Evolutionary conservation across 176 grass and related monocot genomes (phyloP).

Genomic region (Avena eriantha): DNA sequence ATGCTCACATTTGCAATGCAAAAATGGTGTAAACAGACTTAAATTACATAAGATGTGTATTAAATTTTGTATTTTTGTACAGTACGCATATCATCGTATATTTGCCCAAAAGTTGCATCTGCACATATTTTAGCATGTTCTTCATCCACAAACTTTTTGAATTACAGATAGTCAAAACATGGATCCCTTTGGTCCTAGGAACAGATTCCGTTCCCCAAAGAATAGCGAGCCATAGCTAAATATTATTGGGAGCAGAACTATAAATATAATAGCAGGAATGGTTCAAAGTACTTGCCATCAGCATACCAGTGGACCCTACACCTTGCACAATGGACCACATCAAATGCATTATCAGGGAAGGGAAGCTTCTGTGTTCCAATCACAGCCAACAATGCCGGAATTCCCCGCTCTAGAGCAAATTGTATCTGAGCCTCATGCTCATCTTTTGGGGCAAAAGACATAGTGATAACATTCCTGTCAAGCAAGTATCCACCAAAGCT

Average conservation of each 20-base stretch:
- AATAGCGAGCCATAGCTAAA: neutral
- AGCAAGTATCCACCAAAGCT: constrained; percentile 94
- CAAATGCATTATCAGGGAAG: constrained; percentile 90
- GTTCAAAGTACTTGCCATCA: constrained; percentile 67
- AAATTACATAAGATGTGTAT: constrained; percentile 11
- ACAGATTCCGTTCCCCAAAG: neutral
- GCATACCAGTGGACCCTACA: constrained; percentile 97
- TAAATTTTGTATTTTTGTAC: neutral
- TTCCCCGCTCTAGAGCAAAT: constrained; percentile 87
- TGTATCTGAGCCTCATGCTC: constrained; percentile 98
- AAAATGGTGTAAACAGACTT: neutral
- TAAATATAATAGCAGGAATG: constrained; percentile 41
- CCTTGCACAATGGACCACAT: constrained; percentile 88
- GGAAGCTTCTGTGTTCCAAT: constrained; percentile 91
- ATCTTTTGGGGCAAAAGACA: constrained; percentile 96
- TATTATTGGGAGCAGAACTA: neutral
- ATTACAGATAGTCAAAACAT: constrained; percentile 1
- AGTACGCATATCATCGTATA: neutral
- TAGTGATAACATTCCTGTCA: constrained; percentile 89
- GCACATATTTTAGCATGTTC: neutral
- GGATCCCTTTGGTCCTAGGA: neutral
- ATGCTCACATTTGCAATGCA: neutral
- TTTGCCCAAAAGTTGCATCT: neutral
- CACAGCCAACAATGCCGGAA: constrained; percentile 84
- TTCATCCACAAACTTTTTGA: neutral